Conservation (phyloP, 108 stramenopile genomes). For the Heterococcus sp. region DNA sequence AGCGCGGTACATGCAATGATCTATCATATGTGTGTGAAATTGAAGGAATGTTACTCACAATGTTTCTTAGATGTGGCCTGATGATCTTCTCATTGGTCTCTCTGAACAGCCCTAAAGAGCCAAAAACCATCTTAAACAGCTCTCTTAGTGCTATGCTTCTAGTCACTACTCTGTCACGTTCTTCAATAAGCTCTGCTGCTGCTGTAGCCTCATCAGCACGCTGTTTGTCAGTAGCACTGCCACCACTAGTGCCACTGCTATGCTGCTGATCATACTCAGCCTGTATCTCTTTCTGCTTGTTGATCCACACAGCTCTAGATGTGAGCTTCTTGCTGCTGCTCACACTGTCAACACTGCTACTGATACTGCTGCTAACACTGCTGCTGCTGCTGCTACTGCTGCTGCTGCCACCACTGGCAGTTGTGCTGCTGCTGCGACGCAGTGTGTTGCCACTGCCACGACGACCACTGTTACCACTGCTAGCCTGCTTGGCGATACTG, state of each 20-base stretch:
- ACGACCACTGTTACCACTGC: not conserved
- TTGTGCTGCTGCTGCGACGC: not conserved
- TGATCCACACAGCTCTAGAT: not conserved
- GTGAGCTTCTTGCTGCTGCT: not conserved
- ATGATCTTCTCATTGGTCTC: constrained; percentile 80
- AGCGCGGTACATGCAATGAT: too few relatives aligned
- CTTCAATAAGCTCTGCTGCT: too few relatives aligned
- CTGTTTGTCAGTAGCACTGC: constrained; percentile 18
- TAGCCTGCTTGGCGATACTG: not conserved
- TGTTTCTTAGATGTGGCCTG: constrained; percentile 71
- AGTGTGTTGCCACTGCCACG: not conserved
- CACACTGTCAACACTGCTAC: not conserved
- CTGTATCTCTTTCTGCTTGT: not conserved
- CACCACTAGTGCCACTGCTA: too few relatives aligned
- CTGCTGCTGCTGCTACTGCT: constrained; percentile 29
- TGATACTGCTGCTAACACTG: not conserved
- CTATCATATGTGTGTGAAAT: too few relatives aligned
- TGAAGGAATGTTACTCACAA: constrained; percentile 47
- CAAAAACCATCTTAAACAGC: constrained; percentile 70
- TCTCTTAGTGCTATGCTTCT: too few relatives aligned
- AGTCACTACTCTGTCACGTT: too few relatives aligned
- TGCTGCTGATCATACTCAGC: too few relatives aligned
- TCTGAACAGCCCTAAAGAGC: constrained; percentile 71
- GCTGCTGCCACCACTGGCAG: constrained; percentile 5
- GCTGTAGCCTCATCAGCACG: constrained; percentile 59